Conservation (phyloP, 148 eudicot species). For the Rhododendron griersonianum region DNA sequence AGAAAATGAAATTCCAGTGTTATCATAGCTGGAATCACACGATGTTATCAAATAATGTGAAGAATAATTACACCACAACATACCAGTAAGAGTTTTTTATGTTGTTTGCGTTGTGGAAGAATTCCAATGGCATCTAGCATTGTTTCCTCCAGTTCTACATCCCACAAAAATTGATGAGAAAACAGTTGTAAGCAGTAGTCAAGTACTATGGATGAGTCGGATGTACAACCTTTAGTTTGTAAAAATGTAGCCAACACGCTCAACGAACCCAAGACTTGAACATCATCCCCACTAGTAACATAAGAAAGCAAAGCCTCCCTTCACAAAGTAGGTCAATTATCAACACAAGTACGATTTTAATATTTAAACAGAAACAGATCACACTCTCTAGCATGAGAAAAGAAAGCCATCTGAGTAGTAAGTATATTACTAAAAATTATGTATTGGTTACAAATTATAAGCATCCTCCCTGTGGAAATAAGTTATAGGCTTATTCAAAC, state of each 20-base stretch:
- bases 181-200: conserved; percentile 10
- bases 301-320: conserved; percentile 85
- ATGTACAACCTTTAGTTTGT: conserved; percentile 80
- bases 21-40: not conserved
- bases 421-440: not conserved
- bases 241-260: conserved; percentile 74
- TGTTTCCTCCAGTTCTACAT: conserved; percentile 89
- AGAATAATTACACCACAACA: conserved; percentile 10
- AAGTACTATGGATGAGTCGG: conserved; percentile 5
- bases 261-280: conserved; percentile 75
- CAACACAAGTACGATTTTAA: conserved; percentile 3
- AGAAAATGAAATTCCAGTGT: not conserved
- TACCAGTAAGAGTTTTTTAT: conserved; percentile 94
- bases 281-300: conserved; percentile 63
- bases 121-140: conserved; percentile 94
- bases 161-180: conserved; percentile 15
- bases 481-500: not conserved
- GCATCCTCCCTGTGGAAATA: not conserved
- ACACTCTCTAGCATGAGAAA: not conserved
- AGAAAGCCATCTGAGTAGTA: not conserved
- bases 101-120: conserved; percentile 89
- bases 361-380: not conserved
- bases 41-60: not conserved
- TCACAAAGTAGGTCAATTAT: conserved; percentile 21
- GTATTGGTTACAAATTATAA: not conserved